A percentile compares a stretch with the other conserved stretches of the same genome.
Evolutionary conservation across 2,329 filamentous ascomycete genomes (phyloP).

Genomic region (Capronia coronata): DNA sequence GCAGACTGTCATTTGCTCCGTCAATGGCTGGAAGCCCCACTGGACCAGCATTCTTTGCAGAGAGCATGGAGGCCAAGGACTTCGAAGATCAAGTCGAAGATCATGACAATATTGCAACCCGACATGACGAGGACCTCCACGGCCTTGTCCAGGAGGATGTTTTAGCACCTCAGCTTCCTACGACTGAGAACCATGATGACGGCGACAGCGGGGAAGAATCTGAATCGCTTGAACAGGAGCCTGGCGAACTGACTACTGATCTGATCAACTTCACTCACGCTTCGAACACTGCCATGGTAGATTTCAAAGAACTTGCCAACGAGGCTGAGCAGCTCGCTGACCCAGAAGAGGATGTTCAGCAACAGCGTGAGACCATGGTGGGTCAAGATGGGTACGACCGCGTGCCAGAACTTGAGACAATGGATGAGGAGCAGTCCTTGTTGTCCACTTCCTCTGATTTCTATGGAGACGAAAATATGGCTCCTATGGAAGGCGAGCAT

Average conservation of each 20-base stretch:
- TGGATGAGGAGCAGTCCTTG: constrained; percentile 17
- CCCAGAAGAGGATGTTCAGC: constrained; percentile 1
- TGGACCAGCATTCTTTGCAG: constrained; percentile 54
- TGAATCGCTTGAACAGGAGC: constrained; percentile 24
- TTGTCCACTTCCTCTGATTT: constrained; percentile 58
- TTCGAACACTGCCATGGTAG: constrained; percentile 25
- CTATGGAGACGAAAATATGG: constrained; percentile 60
- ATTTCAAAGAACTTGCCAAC: constrained; percentile 22
- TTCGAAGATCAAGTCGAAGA: constrained; percentile 36
- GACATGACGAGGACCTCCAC: constrained; percentile 18
- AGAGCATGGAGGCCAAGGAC: constrained; percentile 51
- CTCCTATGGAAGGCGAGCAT: constrained; percentile 7
- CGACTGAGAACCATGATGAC: constrained; percentile 5
- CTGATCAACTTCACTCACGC: constrained; percentile 24
- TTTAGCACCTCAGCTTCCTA: not conserved
- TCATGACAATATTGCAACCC: constrained; percentile 22
- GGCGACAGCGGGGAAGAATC: constrained; percentile 6
- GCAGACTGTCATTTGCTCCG: constrained; percentile 27
- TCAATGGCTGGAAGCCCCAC: constrained; percentile 34
- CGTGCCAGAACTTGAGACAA: constrained; percentile 1
- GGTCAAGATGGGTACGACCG: constrained; percentile 28
- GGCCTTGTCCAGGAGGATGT: constrained; percentile 11
- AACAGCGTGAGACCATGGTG: not conserved
- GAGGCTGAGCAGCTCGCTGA: constrained; percentile 22
- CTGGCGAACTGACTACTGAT: constrained; percentile 22